These are phyloP conservation scores for Apiotrichum siamense DNA, from an alignment of 1,284 basidiomycete species.

Conservation along the genomic window DNA sequence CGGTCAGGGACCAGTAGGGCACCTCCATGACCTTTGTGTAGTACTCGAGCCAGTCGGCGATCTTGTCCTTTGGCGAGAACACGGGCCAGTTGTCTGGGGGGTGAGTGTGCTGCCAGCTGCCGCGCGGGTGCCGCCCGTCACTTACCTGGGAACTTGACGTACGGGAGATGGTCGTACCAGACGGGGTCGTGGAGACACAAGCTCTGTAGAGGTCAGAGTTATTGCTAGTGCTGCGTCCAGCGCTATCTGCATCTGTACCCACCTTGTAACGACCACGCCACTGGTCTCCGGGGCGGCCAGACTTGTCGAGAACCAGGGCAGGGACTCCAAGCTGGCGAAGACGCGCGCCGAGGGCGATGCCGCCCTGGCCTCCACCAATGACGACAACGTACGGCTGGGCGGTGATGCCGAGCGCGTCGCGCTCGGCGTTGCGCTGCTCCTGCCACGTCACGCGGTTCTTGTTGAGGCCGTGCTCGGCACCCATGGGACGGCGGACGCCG, in stretches of 20 bases:
- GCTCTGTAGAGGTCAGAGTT: too few relatives aligned
- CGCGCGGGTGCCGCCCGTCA: neutral
- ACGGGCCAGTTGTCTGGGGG: constrained; percentile 53
- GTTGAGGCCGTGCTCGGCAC: constrained; percentile 14
- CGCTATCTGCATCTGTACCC: too few relatives aligned
- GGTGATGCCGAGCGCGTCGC: constrained; percentile 5
- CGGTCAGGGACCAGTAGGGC: constrained; percentile 47
- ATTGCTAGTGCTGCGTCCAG: too few relatives aligned
- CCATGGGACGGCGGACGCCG: constrained; percentile 16
- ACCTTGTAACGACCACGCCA: constrained; percentile 54
- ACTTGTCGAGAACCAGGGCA: constrained; percentile 43
- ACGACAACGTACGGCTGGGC: constrained; percentile 26
- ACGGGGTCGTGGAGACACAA: constrained; percentile 59
- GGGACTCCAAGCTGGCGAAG: constrained; percentile 44
- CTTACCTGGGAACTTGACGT: constrained; percentile 41
- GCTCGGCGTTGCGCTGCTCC: constrained; percentile 30
- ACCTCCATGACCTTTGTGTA: constrained; percentile 35
- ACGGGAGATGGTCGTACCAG: constrained; percentile 50
- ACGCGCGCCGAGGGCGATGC: constrained; percentile 38
- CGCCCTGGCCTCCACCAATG: constrained; percentile 25
- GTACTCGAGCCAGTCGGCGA: constrained; percentile 33
- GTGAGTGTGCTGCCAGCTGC: too few relatives aligned
- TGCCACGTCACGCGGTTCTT: constrained; percentile 20
- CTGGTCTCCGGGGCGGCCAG: constrained; percentile 43
- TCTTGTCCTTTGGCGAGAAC: constrained; percentile 53